Conservation (phyloP, 495 filamentous ascomycete genomes). For the Thermothielavioides terrestris region DNA sequence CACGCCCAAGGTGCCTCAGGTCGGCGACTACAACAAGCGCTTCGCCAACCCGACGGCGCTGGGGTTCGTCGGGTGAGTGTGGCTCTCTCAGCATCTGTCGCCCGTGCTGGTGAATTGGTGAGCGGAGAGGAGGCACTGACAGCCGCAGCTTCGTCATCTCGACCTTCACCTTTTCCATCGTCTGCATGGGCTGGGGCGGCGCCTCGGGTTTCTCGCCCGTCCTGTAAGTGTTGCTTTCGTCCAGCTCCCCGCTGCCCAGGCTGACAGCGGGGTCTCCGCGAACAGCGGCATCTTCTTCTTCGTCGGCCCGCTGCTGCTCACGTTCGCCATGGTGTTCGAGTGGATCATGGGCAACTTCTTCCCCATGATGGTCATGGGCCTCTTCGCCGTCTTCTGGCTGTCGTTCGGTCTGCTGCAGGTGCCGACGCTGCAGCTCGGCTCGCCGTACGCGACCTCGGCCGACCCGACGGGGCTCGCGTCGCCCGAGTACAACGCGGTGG, state of each 20-base stretch:
- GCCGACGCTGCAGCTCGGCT: slow-evolving; percentile 41
- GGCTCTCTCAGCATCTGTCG: too few relatives aligned
- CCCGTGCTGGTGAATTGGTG: too few relatives aligned
- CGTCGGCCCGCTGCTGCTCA: slow-evolving; percentile 41
- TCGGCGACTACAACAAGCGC: slow-evolving; percentile 39
- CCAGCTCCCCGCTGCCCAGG: neutral
- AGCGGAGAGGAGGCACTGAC: neutral
- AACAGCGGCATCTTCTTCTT: slow-evolving; percentile 50
- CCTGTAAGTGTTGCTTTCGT: slow-evolving; percentile 30
- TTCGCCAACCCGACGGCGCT: slow-evolving; percentile 49
- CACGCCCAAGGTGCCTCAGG: slow-evolving; percentile 42
- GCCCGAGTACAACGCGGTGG: slow-evolving; percentile 39
- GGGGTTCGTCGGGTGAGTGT: slow-evolving; percentile 41
- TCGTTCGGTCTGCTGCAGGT: slow-evolving; percentile 47
- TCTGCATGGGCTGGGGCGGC: slow-evolving; percentile 50
- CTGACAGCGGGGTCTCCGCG: too few relatives aligned
- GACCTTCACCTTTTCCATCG: slow-evolving; percentile 37
- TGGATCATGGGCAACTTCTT: slow-evolving; percentile 49
- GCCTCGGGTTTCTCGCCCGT: slow-evolving; percentile 40
- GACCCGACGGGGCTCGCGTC: slow-evolving; percentile 38
- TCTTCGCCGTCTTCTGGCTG: slow-evolving; percentile 50
- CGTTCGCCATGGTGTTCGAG: slow-evolving; percentile 42
- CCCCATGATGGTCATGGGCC: slow-evolving; percentile 49
- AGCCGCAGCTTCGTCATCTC: slow-evolving; percentile 42
- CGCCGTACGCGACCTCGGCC: slow-evolving; percentile 35